Conservation (phyloP, 441 rosid genomes). For the Populus hybrid region DNA sequence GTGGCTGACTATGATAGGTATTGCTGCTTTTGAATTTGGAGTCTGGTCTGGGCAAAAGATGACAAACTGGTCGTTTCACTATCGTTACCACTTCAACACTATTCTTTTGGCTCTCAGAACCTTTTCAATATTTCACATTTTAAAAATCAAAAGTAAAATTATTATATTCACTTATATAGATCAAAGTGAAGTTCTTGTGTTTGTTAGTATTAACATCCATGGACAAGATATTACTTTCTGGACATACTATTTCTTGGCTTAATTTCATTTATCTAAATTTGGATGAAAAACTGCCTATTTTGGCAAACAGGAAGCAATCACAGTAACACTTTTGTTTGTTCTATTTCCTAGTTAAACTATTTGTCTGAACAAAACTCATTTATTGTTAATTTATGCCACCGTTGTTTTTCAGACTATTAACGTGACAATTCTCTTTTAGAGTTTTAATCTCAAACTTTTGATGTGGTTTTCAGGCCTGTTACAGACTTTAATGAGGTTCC, state of each 20-base stretch:
- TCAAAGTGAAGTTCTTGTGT: neutral
- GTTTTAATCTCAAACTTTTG: constrained; percentile 17
- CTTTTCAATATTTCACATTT: neutral
- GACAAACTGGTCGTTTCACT: neutral
- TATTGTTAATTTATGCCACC: neutral
- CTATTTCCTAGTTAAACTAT: neutral
- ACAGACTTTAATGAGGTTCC: constrained; percentile 83
- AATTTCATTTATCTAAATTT: neutral
- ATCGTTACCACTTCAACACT: neutral
- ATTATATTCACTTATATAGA: neutral
- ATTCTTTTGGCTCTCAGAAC: neutral
- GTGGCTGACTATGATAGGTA: neutral
- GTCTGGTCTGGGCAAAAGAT: neutral
- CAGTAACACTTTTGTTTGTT: neutral
- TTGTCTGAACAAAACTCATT: neutral
- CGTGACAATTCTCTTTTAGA: neutral
- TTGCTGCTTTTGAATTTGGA: constrained; percentile 1
- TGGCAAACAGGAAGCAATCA: neutral
- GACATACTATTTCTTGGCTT: neutral
- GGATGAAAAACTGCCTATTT: neutral
- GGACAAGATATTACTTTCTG: neutral
- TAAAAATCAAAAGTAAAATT: neutral
- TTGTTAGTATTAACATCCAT: neutral
- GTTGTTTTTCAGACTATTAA: neutral
- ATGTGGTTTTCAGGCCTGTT: constrained; percentile 59